phyloP scores from a whole-genome alignment of 139 green algal genomes.

The Chara braunii region DNA sequence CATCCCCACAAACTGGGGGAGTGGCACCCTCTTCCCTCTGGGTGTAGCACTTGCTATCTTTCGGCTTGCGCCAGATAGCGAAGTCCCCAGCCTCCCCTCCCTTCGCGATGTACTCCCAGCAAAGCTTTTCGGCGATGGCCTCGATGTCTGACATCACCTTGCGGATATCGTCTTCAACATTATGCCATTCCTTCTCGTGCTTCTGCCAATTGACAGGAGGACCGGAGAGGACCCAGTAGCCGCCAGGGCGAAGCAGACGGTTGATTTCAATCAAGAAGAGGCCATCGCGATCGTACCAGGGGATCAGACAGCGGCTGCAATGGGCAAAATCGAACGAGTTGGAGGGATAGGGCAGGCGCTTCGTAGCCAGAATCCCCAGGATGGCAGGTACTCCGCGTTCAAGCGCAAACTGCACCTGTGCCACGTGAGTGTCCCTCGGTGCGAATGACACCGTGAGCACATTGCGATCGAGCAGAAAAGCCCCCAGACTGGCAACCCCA shows the following conservation, averaged over 20 bases:
- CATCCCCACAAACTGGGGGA: neutral
- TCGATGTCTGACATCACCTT: neutral
- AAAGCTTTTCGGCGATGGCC: neutral
- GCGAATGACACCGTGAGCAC: slow-evolving; percentile 14
- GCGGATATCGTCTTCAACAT: neutral
- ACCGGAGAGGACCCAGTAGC: slow-evolving; percentile 23
- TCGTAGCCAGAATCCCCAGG: slow-evolving; percentile 19
- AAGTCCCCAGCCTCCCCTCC: neutral
- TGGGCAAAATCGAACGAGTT: slow-evolving; percentile 7
- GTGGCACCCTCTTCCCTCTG: neutral
- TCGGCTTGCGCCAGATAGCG: neutral
- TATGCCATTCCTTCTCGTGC: neutral
- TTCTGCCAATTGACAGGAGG: slow-evolving; percentile 24
- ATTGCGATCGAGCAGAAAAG: neutral
- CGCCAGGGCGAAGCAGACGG: slow-evolving; percentile 18
- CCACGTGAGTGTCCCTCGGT: slow-evolving; percentile 7
- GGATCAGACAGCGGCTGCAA: slow-evolving; percentile 22
- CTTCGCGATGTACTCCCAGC: neutral
- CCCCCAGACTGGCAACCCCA: slow-evolving; percentile 7
- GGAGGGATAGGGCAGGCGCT: slow-evolving; percentile 10
- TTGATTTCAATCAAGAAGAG: slow-evolving; percentile 29
- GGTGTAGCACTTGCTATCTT: neutral
- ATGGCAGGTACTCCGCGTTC: slow-evolving; percentile 21
- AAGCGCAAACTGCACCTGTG: slow-evolving; percentile 26
- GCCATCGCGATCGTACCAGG: slow-evolving; percentile 7